Evolutionary conservation across 305 asterid species (phyloP).

Genomic region (Striga hermonthica): DNA sequence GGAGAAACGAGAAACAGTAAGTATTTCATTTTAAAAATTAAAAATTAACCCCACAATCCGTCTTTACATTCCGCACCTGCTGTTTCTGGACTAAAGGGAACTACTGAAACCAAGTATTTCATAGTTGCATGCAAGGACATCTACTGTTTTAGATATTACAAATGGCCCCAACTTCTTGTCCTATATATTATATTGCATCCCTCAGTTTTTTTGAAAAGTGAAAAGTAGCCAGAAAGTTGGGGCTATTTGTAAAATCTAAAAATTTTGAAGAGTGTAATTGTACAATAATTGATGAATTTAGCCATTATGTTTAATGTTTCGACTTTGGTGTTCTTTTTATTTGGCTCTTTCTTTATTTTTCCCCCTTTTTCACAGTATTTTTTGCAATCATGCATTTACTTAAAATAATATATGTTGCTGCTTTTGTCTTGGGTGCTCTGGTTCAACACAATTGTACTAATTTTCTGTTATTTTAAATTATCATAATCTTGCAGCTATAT

Average conservation of each 20-base stretch:
- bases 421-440: slow-evolving; percentile 13
- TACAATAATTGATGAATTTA: neutral
- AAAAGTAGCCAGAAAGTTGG: neutral
- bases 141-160: too few relatives aligned
- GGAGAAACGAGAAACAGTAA: neutral
- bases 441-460: slow-evolving; percentile 17
- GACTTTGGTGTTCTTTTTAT: neutral
- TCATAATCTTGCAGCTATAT: slow-evolving; percentile 60
- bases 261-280: neutral
- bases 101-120: too few relatives aligned
- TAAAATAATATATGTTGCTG: neutral
- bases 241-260: neutral
- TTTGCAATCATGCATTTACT: neutral
- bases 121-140: too few relatives aligned
- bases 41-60: too few relatives aligned
- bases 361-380: neutral
- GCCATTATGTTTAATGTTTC: neutral
- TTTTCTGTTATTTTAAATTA: slow-evolving; percentile 19
- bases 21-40: too few relatives aligned
- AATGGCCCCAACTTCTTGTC: neutral
- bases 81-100: too few relatives aligned
- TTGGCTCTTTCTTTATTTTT: neutral
- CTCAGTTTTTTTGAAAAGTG: too few relatives aligned
- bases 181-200: too few relatives aligned
- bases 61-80: too few relatives aligned